These are phyloP conservation scores for Heterobasidion annosum DNA, from an alignment of 1,284 basidiomycete species.

Conservation along the genomic window DNA sequence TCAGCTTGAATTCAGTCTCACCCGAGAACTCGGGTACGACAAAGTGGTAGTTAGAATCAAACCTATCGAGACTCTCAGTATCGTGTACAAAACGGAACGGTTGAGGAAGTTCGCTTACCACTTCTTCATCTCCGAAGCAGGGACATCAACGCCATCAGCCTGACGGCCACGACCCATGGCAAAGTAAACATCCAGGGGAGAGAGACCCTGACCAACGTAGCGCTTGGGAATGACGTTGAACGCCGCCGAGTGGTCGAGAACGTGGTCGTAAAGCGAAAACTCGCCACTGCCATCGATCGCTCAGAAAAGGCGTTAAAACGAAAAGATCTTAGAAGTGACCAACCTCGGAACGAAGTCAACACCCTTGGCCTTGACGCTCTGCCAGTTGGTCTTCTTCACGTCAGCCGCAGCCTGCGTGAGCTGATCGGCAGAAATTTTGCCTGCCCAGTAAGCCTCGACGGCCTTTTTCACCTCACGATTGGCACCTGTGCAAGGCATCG, in stretches of 20 bases:
- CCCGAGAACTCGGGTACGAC: slow-evolving; percentile 97
- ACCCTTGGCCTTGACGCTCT: slow-evolving; percentile 78
- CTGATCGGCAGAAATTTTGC: slow-evolving; percentile 85
- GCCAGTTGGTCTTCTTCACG: slow-evolving; percentile 89
- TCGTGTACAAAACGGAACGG: neutral
- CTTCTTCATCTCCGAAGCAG: slow-evolving; percentile 99
- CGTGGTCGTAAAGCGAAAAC: slow-evolving; percentile 98
- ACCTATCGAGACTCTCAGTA: slow-evolving; percentile 42
- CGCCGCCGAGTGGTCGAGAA: slow-evolving; percentile 93
- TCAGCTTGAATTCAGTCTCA: slow-evolving; percentile 88
- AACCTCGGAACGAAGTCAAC: slow-evolving; percentile 93
- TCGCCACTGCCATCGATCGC: slow-evolving; percentile 62
- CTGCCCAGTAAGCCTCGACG: slow-evolving; percentile 96
- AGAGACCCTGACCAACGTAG: slow-evolving; percentile 84
- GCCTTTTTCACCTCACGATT: slow-evolving; percentile 99
- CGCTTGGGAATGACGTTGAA: slow-evolving; percentile 98
- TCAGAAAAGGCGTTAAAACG: slow-evolving; percentile 10
- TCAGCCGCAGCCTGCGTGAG: slow-evolving; percentile 86
- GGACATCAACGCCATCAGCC: slow-evolving; percentile 89
- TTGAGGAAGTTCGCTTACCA: slow-evolving; percentile 47
- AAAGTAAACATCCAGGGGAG: slow-evolving; percentile 92
- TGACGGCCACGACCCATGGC: slow-evolving; percentile 99
- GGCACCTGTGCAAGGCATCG: slow-evolving; percentile 43
- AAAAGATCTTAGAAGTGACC: slow-evolving; percentile 15
- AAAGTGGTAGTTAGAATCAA: slow-evolving; percentile 99